Evolutionary conservation across 176 grass and related monocot species (phyloP).

Genomic region (Hordeum marinum): DNA sequence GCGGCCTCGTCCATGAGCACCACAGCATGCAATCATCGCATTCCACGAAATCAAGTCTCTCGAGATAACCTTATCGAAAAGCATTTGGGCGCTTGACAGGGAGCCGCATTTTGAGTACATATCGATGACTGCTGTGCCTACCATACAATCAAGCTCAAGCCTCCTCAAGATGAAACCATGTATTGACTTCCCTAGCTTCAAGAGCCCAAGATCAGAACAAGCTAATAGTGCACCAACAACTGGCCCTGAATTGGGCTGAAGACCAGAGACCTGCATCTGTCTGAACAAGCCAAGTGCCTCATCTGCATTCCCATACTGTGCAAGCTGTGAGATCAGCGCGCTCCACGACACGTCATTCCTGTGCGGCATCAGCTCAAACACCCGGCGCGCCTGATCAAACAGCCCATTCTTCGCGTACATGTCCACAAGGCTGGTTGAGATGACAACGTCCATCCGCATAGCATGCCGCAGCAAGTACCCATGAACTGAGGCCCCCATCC

Average conservation of each 20-base stretch:
- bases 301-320: slow-evolving; percentile 30
- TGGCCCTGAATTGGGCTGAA: slow-evolving; percentile 30
- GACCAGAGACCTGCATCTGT: slow-evolving; percentile 30
- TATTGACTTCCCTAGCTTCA: slow-evolving; percentile 57
- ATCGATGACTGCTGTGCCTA: slow-evolving; percentile 39
- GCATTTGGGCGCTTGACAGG: slow-evolving; percentile 29
- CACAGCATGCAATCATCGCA: slow-evolving; percentile 48
- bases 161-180: slow-evolving; percentile 51
- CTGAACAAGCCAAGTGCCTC: slow-evolving; percentile 48
- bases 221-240: slow-evolving; percentile 43
- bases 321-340: slow-evolving; percentile 36
- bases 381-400: slow-evolving; percentile 26
- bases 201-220: slow-evolving; percentile 40
- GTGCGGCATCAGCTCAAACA: slow-evolving; percentile 20
- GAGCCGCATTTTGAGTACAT: slow-evolving; percentile 77
- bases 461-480: slow-evolving; percentile 33
- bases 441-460: slow-evolving; percentile 42
- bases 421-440: slow-evolving; percentile 43
- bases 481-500: slow-evolving; percentile 48
- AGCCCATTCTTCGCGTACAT: slow-evolving; percentile 49
- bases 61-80: slow-evolving; percentile 36
- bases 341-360: slow-evolving; percentile 56
- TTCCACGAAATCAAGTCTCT: slow-evolving; percentile 67
- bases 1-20: slow-evolving; percentile 47
- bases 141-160: slow-evolving; percentile 30